A percentile compares a stretch with the other conserved stretches of the same genome.
Conservation (phyloP, 176 grass and related monocot genomes). For the Carex myosuroides region DNA sequence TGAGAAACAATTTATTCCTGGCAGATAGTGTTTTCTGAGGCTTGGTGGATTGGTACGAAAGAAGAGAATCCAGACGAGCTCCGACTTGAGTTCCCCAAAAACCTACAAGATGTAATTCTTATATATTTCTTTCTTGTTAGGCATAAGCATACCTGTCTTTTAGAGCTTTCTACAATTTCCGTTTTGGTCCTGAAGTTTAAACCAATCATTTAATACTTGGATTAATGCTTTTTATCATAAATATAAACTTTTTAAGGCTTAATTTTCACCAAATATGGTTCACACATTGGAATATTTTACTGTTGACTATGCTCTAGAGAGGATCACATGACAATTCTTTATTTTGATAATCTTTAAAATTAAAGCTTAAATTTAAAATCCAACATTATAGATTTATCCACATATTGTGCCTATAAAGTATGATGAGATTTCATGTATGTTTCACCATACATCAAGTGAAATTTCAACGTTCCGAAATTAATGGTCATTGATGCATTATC, state of each 20-base stretch:
- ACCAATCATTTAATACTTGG: background rate
- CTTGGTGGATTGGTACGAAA: constrained; percentile 78
- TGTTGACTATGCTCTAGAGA: background rate
- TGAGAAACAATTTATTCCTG: background rate
- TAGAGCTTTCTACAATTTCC: background rate
- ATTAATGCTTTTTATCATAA: background rate
- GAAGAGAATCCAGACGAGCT: constrained; percentile 79
- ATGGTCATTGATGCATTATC: background rate
- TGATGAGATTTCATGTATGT: too few relatives aligned
- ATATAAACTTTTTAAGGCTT: background rate
- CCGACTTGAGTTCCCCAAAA: constrained; percentile 58
- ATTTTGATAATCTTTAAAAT: too few relatives aligned
- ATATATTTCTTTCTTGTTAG: background rate
- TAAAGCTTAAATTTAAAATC: too few relatives aligned
- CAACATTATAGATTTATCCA: too few relatives aligned
- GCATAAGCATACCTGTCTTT: background rate
- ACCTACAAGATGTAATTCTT: constrained; percentile 40
- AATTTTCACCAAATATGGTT: background rate
- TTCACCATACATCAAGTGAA: too few relatives aligned
- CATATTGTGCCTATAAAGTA: too few relatives aligned
- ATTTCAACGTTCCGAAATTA: too few relatives aligned
- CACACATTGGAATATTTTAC: background rate
- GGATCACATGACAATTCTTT: too few relatives aligned
- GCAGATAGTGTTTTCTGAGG: constrained; percentile 93
- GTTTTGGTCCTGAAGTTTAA: background rate